Percentiles rank a stretch among this genome's conserved stretches.
Evolutionary conservation across 176 grass and related monocot genomes (phyloP).

Genomic region (Hsuehochloa calcarea): DNA sequence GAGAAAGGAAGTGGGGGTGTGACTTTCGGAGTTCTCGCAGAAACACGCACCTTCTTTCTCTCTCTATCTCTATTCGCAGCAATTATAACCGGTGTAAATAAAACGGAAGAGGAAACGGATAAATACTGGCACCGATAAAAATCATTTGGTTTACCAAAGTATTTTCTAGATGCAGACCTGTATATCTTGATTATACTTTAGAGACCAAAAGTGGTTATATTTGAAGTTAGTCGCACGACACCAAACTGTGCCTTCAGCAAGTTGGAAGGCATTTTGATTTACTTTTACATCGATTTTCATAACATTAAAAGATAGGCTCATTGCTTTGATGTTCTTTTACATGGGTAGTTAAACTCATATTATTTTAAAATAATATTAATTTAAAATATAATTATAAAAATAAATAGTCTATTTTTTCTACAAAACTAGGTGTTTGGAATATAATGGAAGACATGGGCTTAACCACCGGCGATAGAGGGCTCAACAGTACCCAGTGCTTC

Average conservation of each 20-base stretch:
- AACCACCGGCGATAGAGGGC: no score
- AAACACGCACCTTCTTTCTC: background rate
- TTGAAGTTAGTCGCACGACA: background rate
- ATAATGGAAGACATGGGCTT: no score
- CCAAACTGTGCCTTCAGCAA: background rate
- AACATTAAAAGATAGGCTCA: background rate
- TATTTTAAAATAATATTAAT: no score
- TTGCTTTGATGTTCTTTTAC: background rate
- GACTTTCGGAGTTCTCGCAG: conserved; percentile 11
- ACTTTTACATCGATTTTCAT: background rate
- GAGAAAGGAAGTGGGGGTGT: background rate
- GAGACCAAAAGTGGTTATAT: background rate
- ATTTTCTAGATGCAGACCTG: background rate
- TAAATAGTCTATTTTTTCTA: no score
- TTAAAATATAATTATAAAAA: no score
- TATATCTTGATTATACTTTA: background rate
- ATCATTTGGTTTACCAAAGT: background rate
- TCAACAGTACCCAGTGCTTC: no score
- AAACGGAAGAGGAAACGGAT: background rate
- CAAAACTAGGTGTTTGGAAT: no score
- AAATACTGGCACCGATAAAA: no score
- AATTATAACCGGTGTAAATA: background rate
- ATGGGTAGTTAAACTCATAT: background rate
- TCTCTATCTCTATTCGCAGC: no score
- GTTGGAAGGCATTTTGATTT: background rate